Conservation (phyloP, 2,329 filamentous ascomycete genomes). For the Penicillium freii region DNA sequence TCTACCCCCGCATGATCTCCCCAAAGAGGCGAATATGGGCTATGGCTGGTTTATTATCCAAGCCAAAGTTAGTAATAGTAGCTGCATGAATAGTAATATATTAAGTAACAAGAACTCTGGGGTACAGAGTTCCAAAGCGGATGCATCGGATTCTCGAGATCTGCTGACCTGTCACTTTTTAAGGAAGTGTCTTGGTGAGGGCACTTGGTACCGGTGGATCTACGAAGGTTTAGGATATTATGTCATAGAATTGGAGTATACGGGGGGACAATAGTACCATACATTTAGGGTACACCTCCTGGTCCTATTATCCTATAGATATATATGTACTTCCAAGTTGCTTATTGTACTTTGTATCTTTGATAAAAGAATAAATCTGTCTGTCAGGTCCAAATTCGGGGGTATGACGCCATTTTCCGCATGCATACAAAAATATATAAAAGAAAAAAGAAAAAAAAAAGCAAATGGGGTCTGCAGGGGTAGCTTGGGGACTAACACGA, state of each 20-base stretch:
- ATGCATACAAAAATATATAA: constrained; percentile 14
- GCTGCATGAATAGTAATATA: neutral
- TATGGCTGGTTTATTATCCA: constrained; percentile 2
- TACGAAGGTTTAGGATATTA: constrained; percentile 1
- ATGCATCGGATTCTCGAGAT: neutral
- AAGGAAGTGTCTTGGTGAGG: neutral
- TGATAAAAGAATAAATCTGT: neutral
- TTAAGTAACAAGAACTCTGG: constrained; percentile 26
- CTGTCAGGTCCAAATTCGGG: neutral
- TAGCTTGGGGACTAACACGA: constrained; percentile 21
- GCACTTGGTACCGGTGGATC: neutral
- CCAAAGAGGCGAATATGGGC: constrained; percentile 6
- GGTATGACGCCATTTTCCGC: constrained; percentile 16
- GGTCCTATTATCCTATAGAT: too few relatives aligned
- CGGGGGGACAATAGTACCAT: neutral
- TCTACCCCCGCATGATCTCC: constrained; percentile 23
- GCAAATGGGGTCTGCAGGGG: constrained; percentile 21
- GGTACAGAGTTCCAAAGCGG: constrained; percentile 9
- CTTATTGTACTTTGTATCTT: neutral
- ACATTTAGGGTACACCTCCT: neutral
- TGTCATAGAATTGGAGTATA: constrained; percentile 2
- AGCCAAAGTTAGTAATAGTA: neutral
- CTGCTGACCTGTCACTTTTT: constrained; percentile 5
- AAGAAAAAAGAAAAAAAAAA: constrained; percentile 2
- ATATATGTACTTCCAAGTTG: neutral